phyloP scores from a whole-genome alignment of 2,329 filamentous ascomycete genomes.

The Trichoderma harzianum region DNA sequence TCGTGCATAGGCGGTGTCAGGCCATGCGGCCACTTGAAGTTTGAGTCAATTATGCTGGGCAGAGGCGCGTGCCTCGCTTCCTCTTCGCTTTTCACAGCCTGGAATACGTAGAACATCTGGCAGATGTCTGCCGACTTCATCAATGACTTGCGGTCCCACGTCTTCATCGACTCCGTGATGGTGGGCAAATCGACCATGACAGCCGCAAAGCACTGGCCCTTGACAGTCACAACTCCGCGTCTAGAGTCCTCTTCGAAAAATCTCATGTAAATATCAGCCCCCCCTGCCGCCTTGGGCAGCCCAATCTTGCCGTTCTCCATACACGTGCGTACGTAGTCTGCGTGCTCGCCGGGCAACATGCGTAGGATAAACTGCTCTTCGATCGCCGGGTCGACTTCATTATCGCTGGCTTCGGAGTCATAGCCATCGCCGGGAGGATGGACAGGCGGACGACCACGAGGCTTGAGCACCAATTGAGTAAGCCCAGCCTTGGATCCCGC shows the following conservation, averaged over 20 bases:
- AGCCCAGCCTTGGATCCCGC: conserved; percentile 35
- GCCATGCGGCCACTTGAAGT: conserved; percentile 76
- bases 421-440: conserved; percentile 83
- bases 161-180: conserved; percentile 88
- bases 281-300: conserved; percentile 57
- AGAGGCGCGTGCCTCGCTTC: conserved; percentile 65
- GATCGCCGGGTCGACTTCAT: conserved; percentile 80
- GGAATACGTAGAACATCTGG: conserved; percentile 82
- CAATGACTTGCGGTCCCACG: conserved; percentile 83
- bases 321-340: conserved; percentile 73
- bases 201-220: conserved; percentile 69
- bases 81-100: conserved; percentile 61
- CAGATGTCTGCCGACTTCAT: conserved; percentile 87
- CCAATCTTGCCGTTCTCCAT: conserved; percentile 78
- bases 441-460: conserved; percentile 64
- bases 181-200: conserved; percentile 80
- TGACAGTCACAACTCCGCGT: conserved; percentile 68
- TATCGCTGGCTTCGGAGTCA: conserved; percentile 91
- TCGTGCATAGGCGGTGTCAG: conserved; percentile 86
- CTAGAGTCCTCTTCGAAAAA: conserved; percentile 74
- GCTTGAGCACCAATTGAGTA: conserved; percentile 50
- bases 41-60: conserved; percentile 66
- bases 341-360: conserved; percentile 81
- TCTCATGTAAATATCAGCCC: conserved; percentile 74
- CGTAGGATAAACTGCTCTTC: conserved; percentile 88